A percentile compares a stretch with the other conserved stretches of the same genome.
Conservation (phyloP, 2,329 filamentous ascomycete species). For the Colletotrichum truncatum region DNA sequence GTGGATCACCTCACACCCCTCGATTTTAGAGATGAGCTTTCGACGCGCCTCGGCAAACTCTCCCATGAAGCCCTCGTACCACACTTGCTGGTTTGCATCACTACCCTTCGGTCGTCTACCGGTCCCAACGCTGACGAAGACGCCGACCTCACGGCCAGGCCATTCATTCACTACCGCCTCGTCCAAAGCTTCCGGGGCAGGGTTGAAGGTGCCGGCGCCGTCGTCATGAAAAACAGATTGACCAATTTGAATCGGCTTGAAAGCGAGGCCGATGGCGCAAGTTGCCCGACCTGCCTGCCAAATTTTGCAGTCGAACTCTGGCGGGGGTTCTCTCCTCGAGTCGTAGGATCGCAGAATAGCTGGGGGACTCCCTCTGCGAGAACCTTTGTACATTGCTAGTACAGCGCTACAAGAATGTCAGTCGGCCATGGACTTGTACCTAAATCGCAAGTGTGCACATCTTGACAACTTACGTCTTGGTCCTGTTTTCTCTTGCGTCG, state of each 20-base stretch:
- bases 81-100: slow-evolving; percentile 78
- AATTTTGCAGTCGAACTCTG: slow-evolving; percentile 93
- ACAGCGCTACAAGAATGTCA: slow-evolving; percentile 73
- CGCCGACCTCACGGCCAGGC: slow-evolving; percentile 91
- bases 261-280: slow-evolving; percentile 87
- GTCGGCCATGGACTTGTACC: background rate
- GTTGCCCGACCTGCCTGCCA: slow-evolving; percentile 99
- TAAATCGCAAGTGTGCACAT: background rate
- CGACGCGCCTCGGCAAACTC: slow-evolving; percentile 91
- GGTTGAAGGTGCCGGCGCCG: slow-evolving; percentile 91
- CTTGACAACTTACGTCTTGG: slow-evolving; percentile 78
- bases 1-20: slow-evolving; percentile 92
- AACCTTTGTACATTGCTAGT: slow-evolving; percentile 90
- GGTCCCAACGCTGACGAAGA: slow-evolving; percentile 94
- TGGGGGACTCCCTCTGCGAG: slow-evolving; percentile 71
- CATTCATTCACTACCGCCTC: slow-evolving; percentile 94
- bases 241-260: slow-evolving; percentile 94
- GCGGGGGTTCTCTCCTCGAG: slow-evolving; percentile 87
- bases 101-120: slow-evolving; percentile 77
- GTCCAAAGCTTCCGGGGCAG: slow-evolving; percentile 83
- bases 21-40: slow-evolving; percentile 88
- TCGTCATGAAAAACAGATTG: slow-evolving; percentile 96
- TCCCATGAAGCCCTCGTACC: slow-evolving; percentile 94
- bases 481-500: slow-evolving; percentile 84
- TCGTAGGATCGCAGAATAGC: slow-evolving; percentile 92